A percentile compares a stretch with the other conserved stretches of the same genome.
These are phyloP conservation scores for Forsythia suspensa DNA, from an alignment of 257 asterid genomes.

Conservation along the genomic window DNA sequence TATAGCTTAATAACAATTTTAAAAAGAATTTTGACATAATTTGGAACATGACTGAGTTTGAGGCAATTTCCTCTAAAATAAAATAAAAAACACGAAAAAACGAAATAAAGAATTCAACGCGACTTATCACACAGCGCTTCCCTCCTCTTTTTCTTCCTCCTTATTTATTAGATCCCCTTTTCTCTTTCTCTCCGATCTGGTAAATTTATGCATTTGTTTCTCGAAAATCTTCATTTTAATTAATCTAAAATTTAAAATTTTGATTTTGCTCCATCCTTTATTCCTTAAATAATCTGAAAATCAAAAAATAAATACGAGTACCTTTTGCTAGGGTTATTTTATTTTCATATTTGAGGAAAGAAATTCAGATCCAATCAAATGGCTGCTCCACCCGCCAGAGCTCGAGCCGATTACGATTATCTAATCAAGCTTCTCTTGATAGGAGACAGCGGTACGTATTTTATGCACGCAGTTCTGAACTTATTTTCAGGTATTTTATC, in stretches of 20 bases:
- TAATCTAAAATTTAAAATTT: background rate
- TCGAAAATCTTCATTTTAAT: slow-evolving; percentile 9
- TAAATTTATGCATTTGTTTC: slow-evolving; percentile 21
- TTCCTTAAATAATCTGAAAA: background rate
- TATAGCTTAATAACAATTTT: no score
- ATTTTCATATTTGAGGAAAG: slow-evolving; percentile 15
- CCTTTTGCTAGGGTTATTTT: slow-evolving; percentile 38
- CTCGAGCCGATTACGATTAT: slow-evolving; percentile 74
- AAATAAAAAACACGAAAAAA: background rate
- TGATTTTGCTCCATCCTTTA: background rate
- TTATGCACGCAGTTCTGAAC: background rate
- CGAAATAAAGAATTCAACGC: slow-evolving; percentile 28
- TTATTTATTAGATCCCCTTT: slow-evolving; percentile 46
- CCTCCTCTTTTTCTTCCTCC: slow-evolving; percentile 40
- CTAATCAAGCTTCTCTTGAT: slow-evolving; percentile 72
- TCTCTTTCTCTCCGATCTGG: slow-evolving; percentile 48
- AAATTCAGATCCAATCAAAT: slow-evolving; percentile 39
- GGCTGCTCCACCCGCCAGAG: slow-evolving; percentile 77
- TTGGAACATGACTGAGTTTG: no score
- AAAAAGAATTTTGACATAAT: no score
- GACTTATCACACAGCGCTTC: slow-evolving; percentile 39
- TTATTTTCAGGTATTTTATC: background rate
- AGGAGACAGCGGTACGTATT: slow-evolving; percentile 66
- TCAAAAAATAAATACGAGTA: background rate
- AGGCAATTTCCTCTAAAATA: background rate